phyloP scores from a whole-genome alignment of 805 yeast species.

The Candida silvicultrix region DNA sequence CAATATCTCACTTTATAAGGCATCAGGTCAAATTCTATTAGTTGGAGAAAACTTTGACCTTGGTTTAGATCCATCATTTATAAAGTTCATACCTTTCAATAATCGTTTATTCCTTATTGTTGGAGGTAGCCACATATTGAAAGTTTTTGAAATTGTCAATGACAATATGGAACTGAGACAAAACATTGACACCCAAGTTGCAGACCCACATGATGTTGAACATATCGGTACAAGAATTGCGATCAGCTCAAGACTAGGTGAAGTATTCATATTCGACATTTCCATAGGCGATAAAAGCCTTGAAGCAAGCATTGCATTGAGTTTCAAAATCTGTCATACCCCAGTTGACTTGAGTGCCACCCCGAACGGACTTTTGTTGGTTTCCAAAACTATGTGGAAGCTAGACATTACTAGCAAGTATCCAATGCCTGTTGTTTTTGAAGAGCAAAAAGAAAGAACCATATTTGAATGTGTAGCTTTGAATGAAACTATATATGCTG shows the following conservation, averaged over 20 bases:
- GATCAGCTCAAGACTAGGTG: conserved; percentile 19
- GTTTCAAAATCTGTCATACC: conserved; percentile 5
- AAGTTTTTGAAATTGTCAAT: not conserved
- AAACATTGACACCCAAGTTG: not conserved
- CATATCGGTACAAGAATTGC: conserved; percentile 5
- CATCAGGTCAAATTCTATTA: conserved; percentile 6
- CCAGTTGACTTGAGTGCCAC: conserved; percentile 14
- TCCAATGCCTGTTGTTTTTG: conserved; percentile 15
- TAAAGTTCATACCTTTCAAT: conserved; percentile 10
- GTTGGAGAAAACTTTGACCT: conserved; percentile 3
- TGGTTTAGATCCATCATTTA: conserved; percentile 8
- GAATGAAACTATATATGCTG: conserved; percentile 12
- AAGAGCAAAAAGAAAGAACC: conserved; percentile 11
- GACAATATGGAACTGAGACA: not conserved
- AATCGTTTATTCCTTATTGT: conserved; percentile 4
- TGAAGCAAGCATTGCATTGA: not conserved
- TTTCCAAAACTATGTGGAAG: conserved; percentile 16
- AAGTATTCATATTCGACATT: conserved; percentile 5
- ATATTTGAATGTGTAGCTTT: conserved; percentile 7
- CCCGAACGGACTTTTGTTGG: conserved; percentile 8
- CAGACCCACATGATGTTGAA: conserved; percentile 17
- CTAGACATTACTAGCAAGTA: conserved; percentile 1
- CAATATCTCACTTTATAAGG: conserved; percentile 4
- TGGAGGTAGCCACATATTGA: conserved; percentile 5
- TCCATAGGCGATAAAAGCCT: not conserved